Percentiles rank a stretch among this genome's conserved stretches.
phyloP scores from a whole-genome alignment of 176 grass and related monocot genomes.

The Musa itinerans region DNA sequence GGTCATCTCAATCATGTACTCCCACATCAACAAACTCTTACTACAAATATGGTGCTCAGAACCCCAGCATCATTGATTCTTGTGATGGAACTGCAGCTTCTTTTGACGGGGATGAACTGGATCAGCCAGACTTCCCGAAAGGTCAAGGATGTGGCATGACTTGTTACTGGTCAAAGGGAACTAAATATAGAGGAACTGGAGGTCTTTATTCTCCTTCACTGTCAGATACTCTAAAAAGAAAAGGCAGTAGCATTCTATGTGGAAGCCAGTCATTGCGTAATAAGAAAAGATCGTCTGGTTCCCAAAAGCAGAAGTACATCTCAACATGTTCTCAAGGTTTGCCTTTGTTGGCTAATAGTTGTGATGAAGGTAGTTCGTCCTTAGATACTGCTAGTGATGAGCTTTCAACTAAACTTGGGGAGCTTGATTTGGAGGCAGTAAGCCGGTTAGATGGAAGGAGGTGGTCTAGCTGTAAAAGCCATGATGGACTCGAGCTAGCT shows the following conservation, averaged over 20 bases:
- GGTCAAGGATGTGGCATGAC: constrained; percentile 45
- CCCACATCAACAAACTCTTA: constrained; percentile 76
- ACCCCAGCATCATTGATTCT: constrained; percentile 34
- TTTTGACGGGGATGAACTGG: constrained; percentile 67
- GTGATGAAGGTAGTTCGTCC: constrained; percentile 51
- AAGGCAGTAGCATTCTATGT: constrained; percentile 64
- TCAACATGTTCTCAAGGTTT: constrained; percentile 48
- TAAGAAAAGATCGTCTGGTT: constrained; percentile 51
- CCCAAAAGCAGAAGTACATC: constrained; percentile 30
- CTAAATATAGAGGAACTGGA: constrained; percentile 28
- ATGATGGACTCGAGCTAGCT: constrained; percentile 36
- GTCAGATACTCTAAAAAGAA: constrained; percentile 72
- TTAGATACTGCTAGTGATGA: constrained; percentile 74
- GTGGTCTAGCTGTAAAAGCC: constrained; percentile 91
- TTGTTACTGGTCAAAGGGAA: constrained; percentile 48
- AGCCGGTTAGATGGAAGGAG: constrained; percentile 78
- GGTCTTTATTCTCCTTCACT: constrained; percentile 64
- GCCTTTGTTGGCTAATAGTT: constrained; percentile 42
- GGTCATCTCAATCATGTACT: constrained; percentile 70
- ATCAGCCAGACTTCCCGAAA: constrained; percentile 43
- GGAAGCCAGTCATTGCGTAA: constrained; percentile 52
- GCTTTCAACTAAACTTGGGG: constrained; percentile 66
- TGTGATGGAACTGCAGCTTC: constrained; percentile 56
- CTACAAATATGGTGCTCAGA: constrained; percentile 44
- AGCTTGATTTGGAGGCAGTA: constrained; percentile 78